A percentile compares a stretch with the other conserved stretches of the same genome.
Conservation (phyloP, 2,329 filamentous ascomycete species). For the Gaeumannomyces sp. region DNA sequence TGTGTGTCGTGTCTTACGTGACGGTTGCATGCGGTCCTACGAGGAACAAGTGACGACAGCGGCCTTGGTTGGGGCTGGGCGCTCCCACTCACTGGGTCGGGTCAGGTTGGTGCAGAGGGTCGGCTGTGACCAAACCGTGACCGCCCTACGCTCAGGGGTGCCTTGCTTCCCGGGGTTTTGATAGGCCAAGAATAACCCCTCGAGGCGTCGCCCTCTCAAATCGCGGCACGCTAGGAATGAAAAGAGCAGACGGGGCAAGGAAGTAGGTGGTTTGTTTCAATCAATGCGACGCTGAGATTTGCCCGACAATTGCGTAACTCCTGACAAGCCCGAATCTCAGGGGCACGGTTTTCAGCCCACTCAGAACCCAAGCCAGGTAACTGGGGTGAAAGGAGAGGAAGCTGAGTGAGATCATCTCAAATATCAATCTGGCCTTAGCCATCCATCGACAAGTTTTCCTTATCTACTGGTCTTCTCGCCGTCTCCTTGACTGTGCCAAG, state of each 20-base stretch:
- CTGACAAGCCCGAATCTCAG: not conserved
- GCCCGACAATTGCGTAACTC: not conserved
- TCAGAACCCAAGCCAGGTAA: not conserved
- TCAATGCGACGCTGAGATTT: not conserved
- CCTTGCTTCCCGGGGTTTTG: not conserved
- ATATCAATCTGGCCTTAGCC: too few relatives aligned
- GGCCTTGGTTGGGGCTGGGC: not conserved
- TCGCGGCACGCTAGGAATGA: not conserved
- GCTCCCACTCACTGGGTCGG: not conserved
- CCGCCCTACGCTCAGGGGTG: not conserved
- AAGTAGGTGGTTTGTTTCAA: not conserved
- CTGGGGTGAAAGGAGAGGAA: not conserved
- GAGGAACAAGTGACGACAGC: not conserved
- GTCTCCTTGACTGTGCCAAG: not conserved
- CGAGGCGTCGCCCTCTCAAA: not conserved
- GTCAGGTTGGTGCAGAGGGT: not conserved
- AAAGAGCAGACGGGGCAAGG: not conserved
- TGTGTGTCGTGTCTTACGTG: not conserved
- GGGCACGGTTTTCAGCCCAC: not conserved
- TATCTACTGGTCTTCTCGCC: not conserved
- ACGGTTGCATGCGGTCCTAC: not conserved
- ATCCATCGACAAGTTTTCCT: not conserved
- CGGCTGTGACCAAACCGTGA: not conserved
- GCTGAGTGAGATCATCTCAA: not conserved
- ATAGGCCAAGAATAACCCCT: not conserved